Base-by-base conservation (phyloP, 2,329 filamentous ascomycete species). In the Seiridium unicorne region DNA sequence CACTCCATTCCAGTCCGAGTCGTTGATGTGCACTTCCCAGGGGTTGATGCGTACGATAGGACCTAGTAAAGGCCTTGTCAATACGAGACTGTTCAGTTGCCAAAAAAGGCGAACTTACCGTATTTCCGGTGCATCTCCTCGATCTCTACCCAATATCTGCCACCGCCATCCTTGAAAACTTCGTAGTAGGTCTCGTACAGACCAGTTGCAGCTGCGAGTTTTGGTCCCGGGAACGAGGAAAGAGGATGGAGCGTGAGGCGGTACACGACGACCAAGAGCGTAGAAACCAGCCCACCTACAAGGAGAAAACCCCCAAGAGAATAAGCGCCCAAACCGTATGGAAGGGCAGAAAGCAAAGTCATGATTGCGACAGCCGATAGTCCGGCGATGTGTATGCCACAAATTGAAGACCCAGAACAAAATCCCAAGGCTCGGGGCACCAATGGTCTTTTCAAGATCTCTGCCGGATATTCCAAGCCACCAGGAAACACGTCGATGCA, bases 171-270 rank as follows among this genome's bases (percentile, higher is more conserved):
- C 47, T 66, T 65, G 38, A 67, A 53, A 32, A 65, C 67, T 26
- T 68, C 56, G 26, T 64, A 66, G 49, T 66, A 67, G 2, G 62
- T 59, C 46, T 68, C 65, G 34, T 68, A 66, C n/a, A 67, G 58
- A 3, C 66, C 64, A 6, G 66, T 67, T 4, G 60, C 58, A 47
- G 63, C 66, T 9, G 66, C 66, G 18, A 67, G 49, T 9, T 57
- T 40, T 1, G 66, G 64, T 4, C 65, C 66, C 3, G 66, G 66
- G 31, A 68, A 62, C 1, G 57, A 35, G 44, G 66, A 63, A 11
- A 68, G 63, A 42, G 65, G 64, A 18, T 68, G 65, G 13, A 68
- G 38, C 1, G 59, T 62, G 6, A 68, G 61, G 26, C 65, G 57
- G 35, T 66, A 68, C 34, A 64, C 4, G 5, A 66, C 63, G 4